Evolutionary conservation across 2,329 filamentous ascomycete species (phyloP), one percentile per base, ranked within the genome.

Genomic region (Paraphoma sp.): DNA sequence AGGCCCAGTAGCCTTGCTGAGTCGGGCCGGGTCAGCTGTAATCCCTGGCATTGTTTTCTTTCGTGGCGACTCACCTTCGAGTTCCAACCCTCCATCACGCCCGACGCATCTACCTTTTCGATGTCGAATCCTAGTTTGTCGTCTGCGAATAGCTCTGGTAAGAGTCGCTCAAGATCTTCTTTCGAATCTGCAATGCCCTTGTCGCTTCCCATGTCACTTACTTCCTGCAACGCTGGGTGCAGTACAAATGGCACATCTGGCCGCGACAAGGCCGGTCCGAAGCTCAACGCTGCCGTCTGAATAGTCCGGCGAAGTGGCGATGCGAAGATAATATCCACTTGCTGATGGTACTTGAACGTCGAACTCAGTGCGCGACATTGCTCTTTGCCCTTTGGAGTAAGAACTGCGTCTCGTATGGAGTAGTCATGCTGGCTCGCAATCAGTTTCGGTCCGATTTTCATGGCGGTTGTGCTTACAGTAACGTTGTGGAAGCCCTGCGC

Each of bases 291-390:
- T 33, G 89, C 88, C 2, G 93, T 97, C 77, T 91, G 87, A 45
- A 97, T 82, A 1, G 93, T 96, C 59, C 93, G 87, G 48, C 89
- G 88, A 64, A 96, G 83, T 6, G 93, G 92, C 1, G 91, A 95
- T 40, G 92, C 87, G 18, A 93, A 84, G 11, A 96, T 83, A 64
- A 90, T 83, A 4, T 89, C 88, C 69, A 95, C 80, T 2, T 62
- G 57, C 28, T 64, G 50, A 48, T 70, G 88, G 75, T 85, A 77
- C 9, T 89, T 86, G 73, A 96, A 96, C 0, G 77, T 65, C 59
- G 30, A 80, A 71, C 66, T 83, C 77, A 97, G 87, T 14, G 77
- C 74, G 28, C 76, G 79, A 79, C 92, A 96, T 83, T 97, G 92
- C 59, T 86, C 70, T 72, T 88, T 82, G 66, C 93, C 93, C n/a